A percentile compares a stretch with the other conserved stretches of the same genome.
Evolutionary conservation across 2,329 filamentous ascomycete species (phyloP).

Genomic region (Nigrograna mackinnonii): DNA sequence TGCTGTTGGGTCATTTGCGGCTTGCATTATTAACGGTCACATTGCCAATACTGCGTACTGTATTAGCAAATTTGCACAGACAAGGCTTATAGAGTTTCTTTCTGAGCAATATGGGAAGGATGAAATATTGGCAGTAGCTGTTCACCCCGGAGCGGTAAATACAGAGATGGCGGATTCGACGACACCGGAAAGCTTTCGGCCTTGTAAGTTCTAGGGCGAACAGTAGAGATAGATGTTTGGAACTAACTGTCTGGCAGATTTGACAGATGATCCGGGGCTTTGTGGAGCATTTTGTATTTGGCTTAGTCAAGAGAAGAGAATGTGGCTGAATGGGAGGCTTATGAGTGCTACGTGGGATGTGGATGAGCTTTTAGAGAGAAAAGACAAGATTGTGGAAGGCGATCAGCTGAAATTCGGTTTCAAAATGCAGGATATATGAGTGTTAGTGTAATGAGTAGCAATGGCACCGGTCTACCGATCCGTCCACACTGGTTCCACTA

Average conservation of each 20-base stretch:
- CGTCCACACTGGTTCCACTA: no score
- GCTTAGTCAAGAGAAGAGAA: conserved; percentile 29
- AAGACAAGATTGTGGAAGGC: conserved; percentile 18
- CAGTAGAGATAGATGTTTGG: background rate
- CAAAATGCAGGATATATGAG: no score
- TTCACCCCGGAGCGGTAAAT: conserved; percentile 34
- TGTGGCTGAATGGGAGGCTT: conserved; percentile 34
- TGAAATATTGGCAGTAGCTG: conserved; percentile 24
- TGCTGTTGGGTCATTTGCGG: conserved; percentile 31
- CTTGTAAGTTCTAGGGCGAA: conserved; percentile 18
- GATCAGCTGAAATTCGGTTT: conserved; percentile 34
- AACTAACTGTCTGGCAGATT: conserved; percentile 13
- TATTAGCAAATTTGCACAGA: conserved; percentile 33
- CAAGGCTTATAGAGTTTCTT: conserved; percentile 27
- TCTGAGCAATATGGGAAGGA: conserved; percentile 25
- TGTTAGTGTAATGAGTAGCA: no score
- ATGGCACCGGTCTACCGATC: no score
- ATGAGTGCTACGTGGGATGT: conserved; percentile 34
- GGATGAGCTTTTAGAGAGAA: conserved; percentile 26
- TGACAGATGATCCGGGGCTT: conserved; percentile 29
- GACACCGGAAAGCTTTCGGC: conserved; percentile 27
- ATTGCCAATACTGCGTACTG: conserved; percentile 44
- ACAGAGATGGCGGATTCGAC: conserved; percentile 30
- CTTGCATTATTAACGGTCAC: conserved; percentile 39
- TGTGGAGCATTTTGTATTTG: conserved; percentile 39